Evolutionary conservation across 78 protist genomes (phyloP), one percentile per base, ranked within the genome.

Genomic region (Tieghemostelium lacteum): DNA sequence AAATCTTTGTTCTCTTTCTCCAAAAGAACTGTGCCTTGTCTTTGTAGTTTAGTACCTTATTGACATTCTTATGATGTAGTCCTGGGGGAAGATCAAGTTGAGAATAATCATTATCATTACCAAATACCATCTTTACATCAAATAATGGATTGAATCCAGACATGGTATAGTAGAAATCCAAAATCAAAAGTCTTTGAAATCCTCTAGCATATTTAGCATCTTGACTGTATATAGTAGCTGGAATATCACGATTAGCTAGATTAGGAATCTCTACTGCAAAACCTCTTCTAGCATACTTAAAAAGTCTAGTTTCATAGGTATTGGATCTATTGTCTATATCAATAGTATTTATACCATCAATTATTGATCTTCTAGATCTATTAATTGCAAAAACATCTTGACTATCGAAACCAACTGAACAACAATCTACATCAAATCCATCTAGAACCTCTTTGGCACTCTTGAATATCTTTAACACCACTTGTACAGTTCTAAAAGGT

Each of bases 401-500:
- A 39, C 94, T 89, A 63, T 93, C 75, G 49, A 34, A 87, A 78
- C 93, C 88, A 52, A 93, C 65, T 0, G 73, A 67, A 24, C 95
- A 93, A 39, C 85, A 73, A 37, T 93, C 95, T 8, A 93, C 75
- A 77, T 93, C 95, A 24, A 93, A 93, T 0, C 95, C 95, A 86
- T 70, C 63, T 29, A 67, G 39, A 8, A 88, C 74, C 54, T 72
- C 78, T n/a, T n/a, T n/a, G n/a, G n/a, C n/a, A n/a, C n/a, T n/a
- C n/a, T n/a, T 10, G 49, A 24, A 24, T 64, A 64, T 36, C 49
- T 64, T 14, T 31, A 16, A 12, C 12, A 16, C 3, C 5, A 12
- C 12, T 61, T 10, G 6, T 61, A 61, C 22, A 31, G 6, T 22
- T 10, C 6, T 19, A 61, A 61, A 31, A 29, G 6, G 37, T 61